Percentiles rank a stretch among this genome's conserved stretches.
Conservation (phyloP, 169 alveolate species). For the Babesia ovata region DNA sequence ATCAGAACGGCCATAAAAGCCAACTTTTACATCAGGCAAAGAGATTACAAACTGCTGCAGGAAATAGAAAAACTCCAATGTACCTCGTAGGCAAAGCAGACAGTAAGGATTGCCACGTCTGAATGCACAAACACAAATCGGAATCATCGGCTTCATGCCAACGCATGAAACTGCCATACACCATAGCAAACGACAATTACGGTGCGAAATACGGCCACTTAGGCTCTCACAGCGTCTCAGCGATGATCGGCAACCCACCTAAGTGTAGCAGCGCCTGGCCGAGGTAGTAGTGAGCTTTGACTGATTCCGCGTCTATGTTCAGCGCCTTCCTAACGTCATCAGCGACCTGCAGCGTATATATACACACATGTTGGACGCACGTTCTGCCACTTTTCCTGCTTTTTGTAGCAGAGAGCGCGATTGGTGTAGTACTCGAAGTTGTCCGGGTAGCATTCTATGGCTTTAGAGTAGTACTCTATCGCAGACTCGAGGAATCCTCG, state of each 20-base stretch:
- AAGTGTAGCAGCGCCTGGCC: slow-evolving; percentile 84
- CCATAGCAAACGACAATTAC: too few species aligned
- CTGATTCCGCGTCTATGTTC: slow-evolving; percentile 80
- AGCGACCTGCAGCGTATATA: slow-evolving; percentile 60
- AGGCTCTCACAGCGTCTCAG: too few species aligned
- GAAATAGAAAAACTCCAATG: too few species aligned
- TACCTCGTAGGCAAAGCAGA: too few species aligned
- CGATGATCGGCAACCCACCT: slow-evolving; percentile 50
- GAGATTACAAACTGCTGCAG: too few species aligned
- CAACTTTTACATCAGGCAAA: too few species aligned
- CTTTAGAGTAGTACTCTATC: slow-evolving; percentile 81
- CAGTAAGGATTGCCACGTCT: too few species aligned
- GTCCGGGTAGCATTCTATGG: slow-evolving; percentile 73
- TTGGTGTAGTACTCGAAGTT: slow-evolving; percentile 82
- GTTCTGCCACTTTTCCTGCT: slow-evolving; percentile 71
- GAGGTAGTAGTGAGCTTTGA: slow-evolving; percentile 81
- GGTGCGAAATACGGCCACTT: too few species aligned
- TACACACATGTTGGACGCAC: background rate
- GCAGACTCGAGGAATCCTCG: slow-evolving; percentile 83
- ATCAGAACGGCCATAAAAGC: too few species aligned
- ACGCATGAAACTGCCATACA: too few species aligned
- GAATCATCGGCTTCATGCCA: too few species aligned
- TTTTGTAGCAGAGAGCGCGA: slow-evolving; percentile 84
- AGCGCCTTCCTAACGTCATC: slow-evolving; percentile 79
- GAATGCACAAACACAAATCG: too few species aligned